Conservation (phyloP, 257 asterid species). For the Solanum stenotomum region DNA sequence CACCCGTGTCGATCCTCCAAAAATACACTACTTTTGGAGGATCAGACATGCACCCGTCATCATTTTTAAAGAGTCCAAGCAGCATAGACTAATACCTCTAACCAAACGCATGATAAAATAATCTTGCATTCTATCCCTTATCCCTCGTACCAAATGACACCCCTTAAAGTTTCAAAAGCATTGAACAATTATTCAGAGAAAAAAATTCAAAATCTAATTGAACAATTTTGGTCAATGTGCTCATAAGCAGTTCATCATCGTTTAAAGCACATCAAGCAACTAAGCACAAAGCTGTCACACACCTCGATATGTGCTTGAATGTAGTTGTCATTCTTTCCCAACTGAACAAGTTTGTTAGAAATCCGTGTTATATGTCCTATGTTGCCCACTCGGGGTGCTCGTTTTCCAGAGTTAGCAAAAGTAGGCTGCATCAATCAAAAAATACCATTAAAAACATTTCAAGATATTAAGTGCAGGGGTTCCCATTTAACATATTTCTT, state of each 20-base stretch:
- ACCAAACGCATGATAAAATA: not conserved
- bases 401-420: slow-evolving; percentile 44
- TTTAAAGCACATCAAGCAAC: not conserved
- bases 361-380: slow-evolving; percentile 79
- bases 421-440: slow-evolving; percentile 59
- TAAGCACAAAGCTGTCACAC: not conserved
- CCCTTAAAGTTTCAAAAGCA: not conserved
- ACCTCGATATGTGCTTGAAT: slow-evolving; percentile 72
- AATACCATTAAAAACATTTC: not conserved
- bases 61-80: not conserved
- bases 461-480: not conserved
- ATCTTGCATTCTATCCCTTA: not conserved
- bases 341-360: slow-evolving; percentile 68
- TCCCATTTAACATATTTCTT: not conserved
- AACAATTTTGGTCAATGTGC: not conserved
- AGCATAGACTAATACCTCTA: not conserved
- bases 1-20: not conserved
- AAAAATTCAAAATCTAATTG: not conserved
- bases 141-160: not conserved
- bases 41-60: not conserved
- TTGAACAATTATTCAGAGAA: not conserved
- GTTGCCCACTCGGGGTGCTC: slow-evolving; percentile 69
- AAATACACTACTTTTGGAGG: not conserved
- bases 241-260: not conserved
- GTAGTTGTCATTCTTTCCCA: slow-evolving; percentile 40